phyloP scores from a whole-genome alignment of 176 grass and related monocot species.

The Oropetium thomaeum region DNA sequence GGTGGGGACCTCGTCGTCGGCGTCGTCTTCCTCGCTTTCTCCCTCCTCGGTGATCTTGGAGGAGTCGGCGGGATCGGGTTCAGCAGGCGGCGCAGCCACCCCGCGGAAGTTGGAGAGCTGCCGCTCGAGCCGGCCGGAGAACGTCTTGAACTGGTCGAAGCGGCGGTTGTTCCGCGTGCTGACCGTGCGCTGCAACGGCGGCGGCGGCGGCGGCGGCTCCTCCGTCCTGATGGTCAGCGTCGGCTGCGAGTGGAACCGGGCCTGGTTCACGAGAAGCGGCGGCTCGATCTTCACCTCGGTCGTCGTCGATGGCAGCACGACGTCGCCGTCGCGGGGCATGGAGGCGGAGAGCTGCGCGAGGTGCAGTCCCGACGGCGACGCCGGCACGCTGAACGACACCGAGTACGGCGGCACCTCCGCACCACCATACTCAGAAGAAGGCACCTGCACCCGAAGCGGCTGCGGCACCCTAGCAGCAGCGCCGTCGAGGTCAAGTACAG shows the following conservation, averaged over 20 bases:
- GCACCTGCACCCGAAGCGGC: no score
- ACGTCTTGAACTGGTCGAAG: slow-evolving; percentile 84
- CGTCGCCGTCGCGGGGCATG: neutral
- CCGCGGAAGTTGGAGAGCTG: slow-evolving; percentile 81
- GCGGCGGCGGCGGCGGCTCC: slow-evolving; percentile 5
- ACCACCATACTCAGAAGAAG: no score
- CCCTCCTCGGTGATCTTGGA: neutral
- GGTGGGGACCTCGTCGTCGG: slow-evolving; percentile 15
- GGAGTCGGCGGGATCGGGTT: no score
- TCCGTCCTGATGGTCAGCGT: slow-evolving; percentile 11
- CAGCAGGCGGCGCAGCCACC: no score
- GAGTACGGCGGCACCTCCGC: neutral
- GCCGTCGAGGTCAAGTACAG: no score
- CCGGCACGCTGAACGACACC: slow-evolving; percentile 45
- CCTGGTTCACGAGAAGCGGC: slow-evolving; percentile 31
- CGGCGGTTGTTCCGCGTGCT: slow-evolving; percentile 47
- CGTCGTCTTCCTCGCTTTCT: slow-evolving; percentile 24
- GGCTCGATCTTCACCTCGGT: neutral
- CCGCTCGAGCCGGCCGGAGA: slow-evolving; percentile 66
- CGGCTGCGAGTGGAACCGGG: slow-evolving; percentile 43
- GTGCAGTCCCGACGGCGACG: slow-evolving; percentile 59
- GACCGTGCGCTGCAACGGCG: neutral
- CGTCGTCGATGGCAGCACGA: no score
- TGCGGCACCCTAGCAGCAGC: no score
- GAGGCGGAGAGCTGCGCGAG: slow-evolving; percentile 28